A percentile compares a stretch with the other conserved stretches of the same genome.
phyloP scores from a whole-genome alignment of 164 flowering plant species.

The Saururus chinensis region DNA sequence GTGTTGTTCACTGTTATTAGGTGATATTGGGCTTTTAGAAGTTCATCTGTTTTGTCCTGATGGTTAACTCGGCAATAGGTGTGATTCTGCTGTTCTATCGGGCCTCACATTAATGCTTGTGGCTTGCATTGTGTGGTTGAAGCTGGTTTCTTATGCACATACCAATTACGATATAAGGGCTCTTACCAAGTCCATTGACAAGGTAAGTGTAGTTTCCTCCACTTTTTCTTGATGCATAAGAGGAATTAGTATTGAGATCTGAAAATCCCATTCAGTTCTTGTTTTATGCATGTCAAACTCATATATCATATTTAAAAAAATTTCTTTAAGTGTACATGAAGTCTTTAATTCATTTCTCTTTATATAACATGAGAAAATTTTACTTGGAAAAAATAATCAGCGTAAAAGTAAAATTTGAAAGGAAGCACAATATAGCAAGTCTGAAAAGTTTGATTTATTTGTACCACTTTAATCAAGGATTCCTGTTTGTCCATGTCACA shows the following conservation, averaged over 20 bases:
- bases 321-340: too few species aligned
- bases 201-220: constrained; percentile 31
- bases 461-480: too few species aligned
- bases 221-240: background rate
- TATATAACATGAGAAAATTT: too few species aligned
- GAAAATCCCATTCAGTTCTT: background rate
- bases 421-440: too few species aligned
- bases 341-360: too few species aligned
- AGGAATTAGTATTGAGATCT: background rate
- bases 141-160: constrained; percentile 91
- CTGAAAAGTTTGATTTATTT: too few species aligned
- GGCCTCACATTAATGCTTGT: constrained; percentile 81
- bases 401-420: too few species aligned
- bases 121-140: constrained; percentile 82
- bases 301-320: too few species aligned
- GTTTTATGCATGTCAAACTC: background rate
- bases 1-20: background rate
- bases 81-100: constrained; percentile 63
- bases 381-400: too few species aligned
- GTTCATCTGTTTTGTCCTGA: background rate
- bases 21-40: background rate
- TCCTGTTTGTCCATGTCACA: too few species aligned
- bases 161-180: constrained; percentile 75
- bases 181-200: constrained; percentile 34
- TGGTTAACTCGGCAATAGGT: constrained; percentile 30